Base-by-base conservation (phyloP, 768 basidiomycete species). In the Cystobasidium ongulense region DNA sequence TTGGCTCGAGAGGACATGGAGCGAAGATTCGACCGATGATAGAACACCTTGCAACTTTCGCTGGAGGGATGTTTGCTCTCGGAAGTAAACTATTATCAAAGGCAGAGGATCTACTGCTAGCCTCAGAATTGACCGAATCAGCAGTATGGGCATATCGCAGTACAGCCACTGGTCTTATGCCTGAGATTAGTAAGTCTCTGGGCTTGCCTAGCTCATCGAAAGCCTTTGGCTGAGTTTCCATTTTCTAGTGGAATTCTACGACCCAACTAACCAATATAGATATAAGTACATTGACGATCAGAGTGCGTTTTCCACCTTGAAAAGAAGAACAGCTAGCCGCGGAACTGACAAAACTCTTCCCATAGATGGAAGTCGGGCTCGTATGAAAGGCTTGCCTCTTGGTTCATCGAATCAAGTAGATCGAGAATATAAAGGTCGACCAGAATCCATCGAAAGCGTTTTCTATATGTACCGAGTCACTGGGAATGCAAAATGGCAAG, bases 61-160 rank as follows among this genome's bases (percentile, higher is more conserved):
- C 81, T 1, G 82, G 83, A 10, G 83, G 79, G 0, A 84, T 84
- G 83, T 77, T 83, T 13, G 82, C 81, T n/a, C 79, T 84, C 31
- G 83, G 83, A 11, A 76, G 81, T 0, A 77, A 77, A 41, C 74
- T 84, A 8, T 76, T 84, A 27, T 63, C 78, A 39, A 77, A 83
- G 0, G 71, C 76, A n/a, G 64, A 76, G 18, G 83, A 84, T 74
- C 74, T 83, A 46, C 75, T 71, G 31, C 73, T 67, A 1, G 78
- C 68, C 1, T 43, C 66, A 59, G 63, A 77, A 36, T 75, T 83
- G 68, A 83, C 83, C 1, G 75, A 80, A 46, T 79, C 81, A 0
- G 83, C 82, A 70, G 81, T 80, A 63, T 83, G 81, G 81, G 75
- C 80, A 11, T 79, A 79, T 73, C 71, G 76, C 27, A 59, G 43